Conservation (phyloP, 148 eudicot genomes). For the Pouteria glomerata region DNA sequence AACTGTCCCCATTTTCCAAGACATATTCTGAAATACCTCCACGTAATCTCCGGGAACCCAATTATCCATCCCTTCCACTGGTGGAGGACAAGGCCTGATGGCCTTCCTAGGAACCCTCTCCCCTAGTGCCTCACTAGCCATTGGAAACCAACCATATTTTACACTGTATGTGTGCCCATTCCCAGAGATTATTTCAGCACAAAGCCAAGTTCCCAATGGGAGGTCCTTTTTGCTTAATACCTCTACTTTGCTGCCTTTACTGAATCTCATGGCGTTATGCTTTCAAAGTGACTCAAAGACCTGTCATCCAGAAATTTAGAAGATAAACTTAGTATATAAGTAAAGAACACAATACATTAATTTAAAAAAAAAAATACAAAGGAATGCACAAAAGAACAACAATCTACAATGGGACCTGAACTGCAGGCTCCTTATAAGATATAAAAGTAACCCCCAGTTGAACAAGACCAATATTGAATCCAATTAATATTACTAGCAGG, state of each 20-base stretch:
- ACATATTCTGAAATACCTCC: constrained; percentile 31
- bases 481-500: too few species aligned
- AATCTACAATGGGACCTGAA: too few species aligned
- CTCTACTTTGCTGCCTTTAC: constrained; percentile 43
- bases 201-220: constrained; percentile 34
- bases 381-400: too few species aligned
- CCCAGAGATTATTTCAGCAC: constrained; percentile 36
- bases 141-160: constrained; percentile 29
- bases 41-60: constrained; percentile 32
- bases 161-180: constrained; percentile 40
- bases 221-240: constrained; percentile 39
- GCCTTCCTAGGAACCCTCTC: constrained; percentile 39
- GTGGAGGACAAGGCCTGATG: constrained; percentile 36
- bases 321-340: too few species aligned
- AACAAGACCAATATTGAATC: too few species aligned
- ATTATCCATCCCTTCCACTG: constrained; percentile 2
- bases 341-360: too few species aligned
- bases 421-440: too few species aligned
- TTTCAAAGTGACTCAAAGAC: neutral
- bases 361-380: too few species aligned
- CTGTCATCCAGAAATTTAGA: too few species aligned
- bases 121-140: constrained; percentile 14
- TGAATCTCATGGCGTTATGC: constrained; percentile 29
- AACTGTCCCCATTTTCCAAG: constrained; percentile 32
- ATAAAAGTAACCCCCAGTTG: too few species aligned